Evolutionary conservation across 768 basidiomycete genomes (phyloP).

Genomic region (Termitomyces sp.): DNA sequence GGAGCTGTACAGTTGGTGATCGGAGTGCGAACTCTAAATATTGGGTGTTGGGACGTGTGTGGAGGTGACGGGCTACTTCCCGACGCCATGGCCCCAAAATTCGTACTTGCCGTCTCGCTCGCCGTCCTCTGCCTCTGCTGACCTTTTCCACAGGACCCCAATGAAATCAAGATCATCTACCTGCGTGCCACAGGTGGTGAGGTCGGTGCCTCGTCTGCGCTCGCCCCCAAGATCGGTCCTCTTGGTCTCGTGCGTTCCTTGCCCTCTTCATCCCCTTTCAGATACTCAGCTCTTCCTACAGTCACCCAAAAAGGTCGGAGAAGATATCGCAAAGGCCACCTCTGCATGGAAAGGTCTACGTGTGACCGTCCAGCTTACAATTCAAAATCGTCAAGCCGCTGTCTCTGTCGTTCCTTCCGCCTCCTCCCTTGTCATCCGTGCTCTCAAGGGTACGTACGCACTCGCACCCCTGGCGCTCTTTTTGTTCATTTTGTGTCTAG

Average conservation of each 20-base stretch:
- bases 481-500: slow-evolving; percentile 32
- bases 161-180: slow-evolving; percentile 98
- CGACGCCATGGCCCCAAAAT: slow-evolving; percentile 69
- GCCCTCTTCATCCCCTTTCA: slow-evolving; percentile 9
- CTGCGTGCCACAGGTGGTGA: slow-evolving; percentile 98
- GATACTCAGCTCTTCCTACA: slow-evolving; percentile 26
- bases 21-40: slow-evolving; percentile 52
- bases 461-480: not conserved
- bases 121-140: slow-evolving; percentile 1
- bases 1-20: slow-evolving; percentile 51
- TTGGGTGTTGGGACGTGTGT: slow-evolving; percentile 1
- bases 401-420: slow-evolving; percentile 97
- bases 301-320: slow-evolving; percentile 99
- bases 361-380: slow-evolving; percentile 97
- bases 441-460: slow-evolving; percentile 82
- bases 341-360: slow-evolving; percentile 98
- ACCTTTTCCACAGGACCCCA: slow-evolving; percentile 67
- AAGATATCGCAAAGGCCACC: slow-evolving; percentile 99
- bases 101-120: slow-evolving; percentile 40
- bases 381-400: slow-evolving; percentile 99
- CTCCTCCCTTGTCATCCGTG: slow-evolving; percentile 94
- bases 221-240: slow-evolving; percentile 99
- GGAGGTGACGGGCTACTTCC: slow-evolving; percentile 19
- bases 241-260: slow-evolving; percentile 82
- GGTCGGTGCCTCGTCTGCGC: slow-evolving; percentile 96